Percentiles rank a stretch among this genome's conserved stretches.
These are phyloP conservation scores for Debaryomyces subglobosus DNA, from an alignment of 1,139 yeast genomes.

Conservation along the genomic window DNA sequence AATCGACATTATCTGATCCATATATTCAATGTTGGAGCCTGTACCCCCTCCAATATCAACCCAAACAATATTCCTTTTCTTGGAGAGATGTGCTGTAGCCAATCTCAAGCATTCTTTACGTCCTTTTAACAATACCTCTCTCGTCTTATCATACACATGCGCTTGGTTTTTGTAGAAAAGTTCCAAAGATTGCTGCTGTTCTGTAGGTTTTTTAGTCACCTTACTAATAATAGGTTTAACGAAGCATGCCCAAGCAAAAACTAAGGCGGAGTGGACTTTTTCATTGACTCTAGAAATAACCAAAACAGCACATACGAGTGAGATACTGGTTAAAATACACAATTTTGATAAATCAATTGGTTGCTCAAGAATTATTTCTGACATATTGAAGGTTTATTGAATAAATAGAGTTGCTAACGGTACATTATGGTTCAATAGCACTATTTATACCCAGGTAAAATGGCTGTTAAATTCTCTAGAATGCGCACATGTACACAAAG, in stretches of 20 bases:
- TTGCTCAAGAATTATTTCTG: constrained; percentile 8
- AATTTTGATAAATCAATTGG: constrained; percentile 8
- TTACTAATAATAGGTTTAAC: constrained; percentile 63
- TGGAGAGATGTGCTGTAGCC: constrained; percentile 57
- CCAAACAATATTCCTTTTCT: constrained; percentile 62
- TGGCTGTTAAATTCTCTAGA: constrained; percentile 6
- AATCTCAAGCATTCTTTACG: constrained; percentile 65
- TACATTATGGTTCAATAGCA: not conserved
- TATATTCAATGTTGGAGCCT: constrained; percentile 77
- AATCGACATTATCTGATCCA: constrained; percentile 60
- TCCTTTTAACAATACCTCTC: constrained; percentile 68
- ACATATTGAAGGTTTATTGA: not conserved
- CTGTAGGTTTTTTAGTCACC: constrained; percentile 37
- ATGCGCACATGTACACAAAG: constrained; percentile 12
- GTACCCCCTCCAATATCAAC: constrained; percentile 88
- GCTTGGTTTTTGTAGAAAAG: constrained; percentile 77
- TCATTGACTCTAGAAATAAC: constrained; percentile 26
- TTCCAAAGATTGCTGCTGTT: constrained; percentile 71
- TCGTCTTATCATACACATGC: constrained; percentile 69
- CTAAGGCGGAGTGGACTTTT: constrained; percentile 32
- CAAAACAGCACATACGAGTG: constrained; percentile 19
- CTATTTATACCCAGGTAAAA: constrained; percentile 1
- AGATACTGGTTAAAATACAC: constrained; percentile 18
- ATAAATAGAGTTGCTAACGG: not conserved
- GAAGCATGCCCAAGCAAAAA: constrained; percentile 62